These are phyloP conservation scores for Lachnellula hyalina DNA, from an alignment of 2,329 filamentous ascomycete genomes.

Conservation along the genomic window DNA sequence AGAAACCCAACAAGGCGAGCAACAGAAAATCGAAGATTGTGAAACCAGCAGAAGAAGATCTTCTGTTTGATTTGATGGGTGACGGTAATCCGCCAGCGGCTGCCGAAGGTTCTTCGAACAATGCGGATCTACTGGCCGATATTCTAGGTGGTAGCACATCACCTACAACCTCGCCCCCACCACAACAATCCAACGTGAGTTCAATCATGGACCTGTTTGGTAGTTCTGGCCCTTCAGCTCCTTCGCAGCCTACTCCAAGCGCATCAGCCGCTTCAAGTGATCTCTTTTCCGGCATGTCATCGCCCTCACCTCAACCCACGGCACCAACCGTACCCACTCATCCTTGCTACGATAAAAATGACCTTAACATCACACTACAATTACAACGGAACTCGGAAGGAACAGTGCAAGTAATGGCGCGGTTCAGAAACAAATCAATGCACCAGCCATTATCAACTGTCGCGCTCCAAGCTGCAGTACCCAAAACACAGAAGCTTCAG, in stretches of 20 bases:
- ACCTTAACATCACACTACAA: conserved; percentile 72
- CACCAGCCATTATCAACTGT: conserved; percentile 65
- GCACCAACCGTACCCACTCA: conserved; percentile 49
- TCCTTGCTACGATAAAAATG: conserved; percentile 81
- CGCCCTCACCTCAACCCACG: conserved; percentile 45
- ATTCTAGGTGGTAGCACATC: conserved; percentile 74
- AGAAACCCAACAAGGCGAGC: conserved; percentile 60
- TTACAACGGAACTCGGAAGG: conserved; percentile 78
- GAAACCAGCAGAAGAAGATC: conserved; percentile 85
- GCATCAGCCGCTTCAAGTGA: conserved; percentile 41
- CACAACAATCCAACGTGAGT: conserved; percentile 52
- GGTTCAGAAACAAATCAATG: conserved; percentile 72
- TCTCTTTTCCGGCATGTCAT: conserved; percentile 44
- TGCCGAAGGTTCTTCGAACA: conserved; percentile 67
- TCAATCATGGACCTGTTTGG: conserved; percentile 91
- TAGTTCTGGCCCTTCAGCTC: conserved; percentile 36
- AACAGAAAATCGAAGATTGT: conserved; percentile 71
- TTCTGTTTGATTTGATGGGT: conserved; percentile 89
- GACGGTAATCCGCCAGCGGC: conserved; percentile 64
- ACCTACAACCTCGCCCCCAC: conserved; percentile 43
- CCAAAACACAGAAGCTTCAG: conserved; percentile 92
- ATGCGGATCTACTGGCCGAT: conserved; percentile 82
- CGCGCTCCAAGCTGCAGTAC: conserved; percentile 88
- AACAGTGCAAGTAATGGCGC: conserved; percentile 73
- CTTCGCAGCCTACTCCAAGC: conserved; percentile 38